These are phyloP conservation scores for Dendrocalamus sinicus DNA, from an alignment of 176 grass and related monocot species.

Conservation along the genomic window DNA sequence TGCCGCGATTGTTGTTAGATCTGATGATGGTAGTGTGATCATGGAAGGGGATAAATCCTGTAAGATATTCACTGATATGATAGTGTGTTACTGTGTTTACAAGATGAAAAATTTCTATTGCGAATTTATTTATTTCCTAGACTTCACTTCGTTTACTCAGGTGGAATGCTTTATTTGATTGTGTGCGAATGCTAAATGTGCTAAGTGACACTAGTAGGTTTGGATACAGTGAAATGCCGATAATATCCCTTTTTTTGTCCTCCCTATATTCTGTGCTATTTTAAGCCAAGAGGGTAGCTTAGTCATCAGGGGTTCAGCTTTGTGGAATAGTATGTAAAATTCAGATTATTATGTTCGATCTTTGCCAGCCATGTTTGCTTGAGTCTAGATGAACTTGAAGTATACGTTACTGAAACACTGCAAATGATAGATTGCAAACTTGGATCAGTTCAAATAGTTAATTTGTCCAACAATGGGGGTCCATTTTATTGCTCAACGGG, in stretches of 20 bases:
- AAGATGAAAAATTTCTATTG: background rate
- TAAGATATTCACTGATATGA: background rate
- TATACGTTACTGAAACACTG: background rate
- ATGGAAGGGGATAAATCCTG: too few relatives aligned
- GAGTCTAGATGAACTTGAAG: background rate
- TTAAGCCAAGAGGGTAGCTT: background rate
- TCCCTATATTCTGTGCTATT: background rate
- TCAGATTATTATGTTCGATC: background rate
- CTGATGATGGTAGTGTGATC: background rate
- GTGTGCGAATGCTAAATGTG: background rate
- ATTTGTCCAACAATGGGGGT: background rate
- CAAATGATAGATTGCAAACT: background rate
- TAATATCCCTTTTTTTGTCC: background rate
- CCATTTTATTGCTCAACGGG: background rate
- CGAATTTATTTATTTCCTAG: background rate
- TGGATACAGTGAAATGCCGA: background rate
- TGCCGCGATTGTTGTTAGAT: constrained; percentile 26
- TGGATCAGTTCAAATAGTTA: constrained; percentile 11
- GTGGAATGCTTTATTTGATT: background rate
- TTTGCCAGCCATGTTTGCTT: background rate
- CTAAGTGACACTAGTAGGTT: background rate
- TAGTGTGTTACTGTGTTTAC: background rate
- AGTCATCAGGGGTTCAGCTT: background rate
- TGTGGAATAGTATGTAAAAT: background rate
- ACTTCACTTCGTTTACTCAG: background rate